Conservation (phyloP, 2,329 filamentous ascomycete species). For the Talaromyces sp. region DNA sequence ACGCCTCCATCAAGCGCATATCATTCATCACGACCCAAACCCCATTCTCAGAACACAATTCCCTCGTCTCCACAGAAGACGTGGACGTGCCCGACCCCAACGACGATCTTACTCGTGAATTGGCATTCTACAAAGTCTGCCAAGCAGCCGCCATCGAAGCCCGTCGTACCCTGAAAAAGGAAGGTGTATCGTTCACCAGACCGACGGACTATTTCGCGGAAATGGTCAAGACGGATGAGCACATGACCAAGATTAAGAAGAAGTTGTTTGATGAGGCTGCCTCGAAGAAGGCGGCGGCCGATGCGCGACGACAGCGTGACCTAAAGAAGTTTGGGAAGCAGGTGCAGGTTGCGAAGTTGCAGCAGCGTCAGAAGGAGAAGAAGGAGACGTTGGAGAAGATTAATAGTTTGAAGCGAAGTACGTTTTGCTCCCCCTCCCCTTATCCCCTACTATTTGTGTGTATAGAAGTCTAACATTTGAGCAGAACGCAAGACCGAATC, state of each 20-base stretch:
- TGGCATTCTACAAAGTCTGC: constrained; percentile 89
- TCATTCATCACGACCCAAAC: constrained; percentile 58
- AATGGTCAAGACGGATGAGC: constrained; percentile 98
- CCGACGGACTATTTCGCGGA: constrained; percentile 97
- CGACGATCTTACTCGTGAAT: constrained; percentile 87
- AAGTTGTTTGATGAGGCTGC: constrained; percentile 92
- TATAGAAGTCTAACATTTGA: not conserved
- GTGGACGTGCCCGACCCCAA: constrained; percentile 78
- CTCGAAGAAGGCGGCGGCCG: constrained; percentile 84
- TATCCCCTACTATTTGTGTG: too few species aligned
- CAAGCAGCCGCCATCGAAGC: constrained; percentile 74
- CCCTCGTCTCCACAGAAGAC: constrained; percentile 65
- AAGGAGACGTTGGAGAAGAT: constrained; percentile 94
- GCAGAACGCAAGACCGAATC: constrained; percentile 74
- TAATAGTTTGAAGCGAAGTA: constrained; percentile 91
- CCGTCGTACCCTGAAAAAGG: constrained; percentile 72
- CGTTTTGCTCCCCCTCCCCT: constrained; percentile 40
- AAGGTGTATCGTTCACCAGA: constrained; percentile 80
- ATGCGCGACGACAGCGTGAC: constrained; percentile 88
- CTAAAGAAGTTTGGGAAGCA: constrained; percentile 99
- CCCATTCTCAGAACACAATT: constrained; percentile 81
- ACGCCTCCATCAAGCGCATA: constrained; percentile 70
- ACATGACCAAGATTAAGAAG: constrained; percentile 95
- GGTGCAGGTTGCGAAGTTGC: constrained; percentile 92
- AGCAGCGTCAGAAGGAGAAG: constrained; percentile 92